Percentiles rank a stretch among this genome's conserved stretches.
These are phyloP conservation scores for Fusarium tricinctum DNA, from an alignment of 2,329 filamentous ascomycete genomes.

Conservation along the genomic window DNA sequence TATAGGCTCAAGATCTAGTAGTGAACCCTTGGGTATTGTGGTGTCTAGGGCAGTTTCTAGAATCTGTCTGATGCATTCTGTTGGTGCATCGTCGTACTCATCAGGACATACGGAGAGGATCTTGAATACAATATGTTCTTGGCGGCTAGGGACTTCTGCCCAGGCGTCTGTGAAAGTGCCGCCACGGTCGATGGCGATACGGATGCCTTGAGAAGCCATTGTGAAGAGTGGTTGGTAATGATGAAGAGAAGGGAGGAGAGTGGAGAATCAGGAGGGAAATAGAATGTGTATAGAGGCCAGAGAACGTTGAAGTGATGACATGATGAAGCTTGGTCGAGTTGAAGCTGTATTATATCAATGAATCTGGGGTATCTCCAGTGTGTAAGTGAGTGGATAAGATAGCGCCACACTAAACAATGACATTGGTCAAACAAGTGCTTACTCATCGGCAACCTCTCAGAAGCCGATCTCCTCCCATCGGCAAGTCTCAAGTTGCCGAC, in stretches of 20 bases:
- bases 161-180: constrained; percentile 51
- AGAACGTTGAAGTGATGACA: background rate
- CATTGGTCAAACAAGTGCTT: constrained; percentile 17
- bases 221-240: background rate
- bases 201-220: constrained; percentile 46
- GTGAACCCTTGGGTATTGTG: constrained; percentile 52
- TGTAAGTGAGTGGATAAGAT: constrained; percentile 25
- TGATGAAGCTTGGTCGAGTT: constrained; percentile 13
- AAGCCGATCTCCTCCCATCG: constrained; percentile 19
- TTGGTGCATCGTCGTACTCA: constrained; percentile 80
- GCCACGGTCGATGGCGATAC: constrained; percentile 50
- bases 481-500: constrained; percentile 27
- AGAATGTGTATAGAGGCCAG: background rate
- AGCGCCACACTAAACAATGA: background rate
- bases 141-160: constrained; percentile 40
- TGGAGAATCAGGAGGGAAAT: background rate
- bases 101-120: constrained; percentile 69
- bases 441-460: constrained; percentile 29
- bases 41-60: constrained; percentile 53
- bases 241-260: background rate
- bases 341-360: constrained; percentile 37
- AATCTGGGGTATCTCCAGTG: constrained; percentile 11
- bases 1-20: constrained; percentile 55
- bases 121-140: constrained; percentile 48
- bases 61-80: constrained; percentile 75